phyloP scores from a whole-genome alignment of 1,139 yeast genomes.

The Yamadazyma dushanensis region DNA sequence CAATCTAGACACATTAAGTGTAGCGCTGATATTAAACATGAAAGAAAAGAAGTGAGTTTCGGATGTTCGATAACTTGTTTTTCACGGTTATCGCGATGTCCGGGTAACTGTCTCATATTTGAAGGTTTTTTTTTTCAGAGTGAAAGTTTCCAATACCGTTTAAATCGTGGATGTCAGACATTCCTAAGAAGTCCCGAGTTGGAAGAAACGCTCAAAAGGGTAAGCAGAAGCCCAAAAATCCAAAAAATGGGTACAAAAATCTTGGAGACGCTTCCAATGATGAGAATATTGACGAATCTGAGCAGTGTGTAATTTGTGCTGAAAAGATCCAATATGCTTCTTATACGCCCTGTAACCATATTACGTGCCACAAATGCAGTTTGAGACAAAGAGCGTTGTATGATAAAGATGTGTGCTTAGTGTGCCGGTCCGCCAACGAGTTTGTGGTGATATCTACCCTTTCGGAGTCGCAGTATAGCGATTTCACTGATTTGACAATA shows the following conservation, averaged over 20 bases:
- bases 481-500: slow-evolving; percentile 30
- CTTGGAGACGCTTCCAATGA: slow-evolving; percentile 23
- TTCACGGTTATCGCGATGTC: not conserved
- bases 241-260: slow-evolving; percentile 5
- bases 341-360: slow-evolving; percentile 80
- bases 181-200: slow-evolving; percentile 20
- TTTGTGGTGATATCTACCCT: slow-evolving; percentile 56
- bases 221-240: slow-evolving; percentile 5
- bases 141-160: not conserved
- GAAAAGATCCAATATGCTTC: slow-evolving; percentile 63
- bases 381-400: slow-evolving; percentile 82
- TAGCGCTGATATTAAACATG: slow-evolving; percentile 69
- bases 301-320: slow-evolving; percentile 81
- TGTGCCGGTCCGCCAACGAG: slow-evolving; percentile 75
- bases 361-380: slow-evolving; percentile 79
- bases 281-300: slow-evolving; percentile 35
- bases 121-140: slow-evolving; percentile 1
- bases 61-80: not conserved
- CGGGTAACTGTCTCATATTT: not conserved
- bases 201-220: slow-evolving; percentile 14
- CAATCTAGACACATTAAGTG: slow-evolving; percentile 63
- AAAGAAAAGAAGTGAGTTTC: not conserved
- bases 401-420: slow-evolving; percentile 70
- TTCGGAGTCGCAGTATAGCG: slow-evolving; percentile 38
- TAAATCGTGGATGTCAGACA: slow-evolving; percentile 8